A percentile compares a stretch with the other conserved stretches of the same genome.
phyloP scores from a whole-genome alignment of 192 early-diverging fungal species.

The Gigaspora rosea region DNA sequence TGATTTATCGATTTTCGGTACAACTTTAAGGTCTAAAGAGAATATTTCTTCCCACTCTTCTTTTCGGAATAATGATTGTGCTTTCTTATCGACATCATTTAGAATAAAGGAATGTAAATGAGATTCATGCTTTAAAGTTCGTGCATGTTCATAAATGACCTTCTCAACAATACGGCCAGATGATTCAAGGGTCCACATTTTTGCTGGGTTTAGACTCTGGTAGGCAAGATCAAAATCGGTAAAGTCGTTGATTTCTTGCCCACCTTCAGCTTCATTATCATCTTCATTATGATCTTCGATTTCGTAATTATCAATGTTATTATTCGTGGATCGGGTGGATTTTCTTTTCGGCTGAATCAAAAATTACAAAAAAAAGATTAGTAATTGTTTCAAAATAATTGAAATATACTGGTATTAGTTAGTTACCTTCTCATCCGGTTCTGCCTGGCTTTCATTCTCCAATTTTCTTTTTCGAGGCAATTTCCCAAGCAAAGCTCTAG shows the following conservation, averaged over 20 bases:
- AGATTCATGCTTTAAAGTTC: constrained; percentile 15
- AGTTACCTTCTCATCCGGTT: too few relatives aligned
- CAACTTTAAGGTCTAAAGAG: background rate
- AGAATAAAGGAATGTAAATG: constrained; percentile 14
- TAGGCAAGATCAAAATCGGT: constrained; percentile 3
- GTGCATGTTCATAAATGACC: constrained; percentile 7
- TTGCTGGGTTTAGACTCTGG: background rate
- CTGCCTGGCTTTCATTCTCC: too few relatives aligned
- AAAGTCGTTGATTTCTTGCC: constrained; percentile 4
- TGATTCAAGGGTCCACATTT: constrained; percentile 6
- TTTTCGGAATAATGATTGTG: background rate
- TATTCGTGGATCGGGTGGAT: background rate
- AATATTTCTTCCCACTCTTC: constrained; percentile 12
- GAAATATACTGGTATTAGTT: background rate
- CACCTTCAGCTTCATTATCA: constrained; percentile 9
- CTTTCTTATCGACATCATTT: constrained; percentile 17
- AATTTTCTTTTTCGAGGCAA: too few relatives aligned
- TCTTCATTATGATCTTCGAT: background rate
- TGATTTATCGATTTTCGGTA: constrained; percentile 15
- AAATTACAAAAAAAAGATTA: constrained; percentile 6
- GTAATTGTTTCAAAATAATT: constrained; percentile 1
- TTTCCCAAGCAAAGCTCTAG: too few relatives aligned
- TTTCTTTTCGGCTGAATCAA: constrained; percentile 1
- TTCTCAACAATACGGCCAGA: background rate
- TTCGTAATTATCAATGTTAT: too few relatives aligned